A percentile compares a stretch with the other conserved stretches of the same genome.
Conservation (phyloP, 768 basidiomycete species). For the Tricholoma bakamatsutake region DNA sequence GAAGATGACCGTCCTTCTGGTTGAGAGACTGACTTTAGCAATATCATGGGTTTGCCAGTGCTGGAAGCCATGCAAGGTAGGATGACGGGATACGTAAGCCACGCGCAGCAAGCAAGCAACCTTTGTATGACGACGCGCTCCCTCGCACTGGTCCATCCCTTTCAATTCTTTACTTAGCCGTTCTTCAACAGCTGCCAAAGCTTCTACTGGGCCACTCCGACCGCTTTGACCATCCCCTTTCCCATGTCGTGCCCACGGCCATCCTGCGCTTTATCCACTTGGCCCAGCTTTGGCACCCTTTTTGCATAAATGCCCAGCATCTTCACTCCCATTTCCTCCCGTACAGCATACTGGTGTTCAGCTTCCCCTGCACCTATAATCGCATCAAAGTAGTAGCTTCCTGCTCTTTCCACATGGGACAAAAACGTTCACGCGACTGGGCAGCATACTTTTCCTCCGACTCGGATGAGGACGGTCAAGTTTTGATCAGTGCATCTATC, state of each 20-base stretch:
- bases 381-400: neutral
- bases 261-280: neutral
- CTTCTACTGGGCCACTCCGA: neutral
- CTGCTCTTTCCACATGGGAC: neutral
- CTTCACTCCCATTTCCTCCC: neutral
- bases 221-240: neutral
- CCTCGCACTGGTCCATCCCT: too few species aligned
- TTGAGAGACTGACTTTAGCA: slow-evolving; percentile 7
- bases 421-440: neutral
- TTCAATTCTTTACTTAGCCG: neutral
- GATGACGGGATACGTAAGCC: too few species aligned
- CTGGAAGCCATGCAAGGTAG: slow-evolving; percentile 13
- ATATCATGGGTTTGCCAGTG: neutral
- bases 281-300: neutral
- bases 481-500: neutral
- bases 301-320: neutral
- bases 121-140: too few species aligned
- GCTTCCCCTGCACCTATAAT: neutral
- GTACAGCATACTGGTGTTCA: neutral
- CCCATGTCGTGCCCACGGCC: neutral
- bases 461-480: neutral
- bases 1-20: slow-evolving; percentile 10
- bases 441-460: neutral
- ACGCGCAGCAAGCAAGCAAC: too few species aligned
- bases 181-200: neutral